Percentiles rank a stretch among this genome's conserved stretches.
phyloP scores from a whole-genome alignment of 768 basidiomycete genomes.

The Naganishia antarctica region DNA sequence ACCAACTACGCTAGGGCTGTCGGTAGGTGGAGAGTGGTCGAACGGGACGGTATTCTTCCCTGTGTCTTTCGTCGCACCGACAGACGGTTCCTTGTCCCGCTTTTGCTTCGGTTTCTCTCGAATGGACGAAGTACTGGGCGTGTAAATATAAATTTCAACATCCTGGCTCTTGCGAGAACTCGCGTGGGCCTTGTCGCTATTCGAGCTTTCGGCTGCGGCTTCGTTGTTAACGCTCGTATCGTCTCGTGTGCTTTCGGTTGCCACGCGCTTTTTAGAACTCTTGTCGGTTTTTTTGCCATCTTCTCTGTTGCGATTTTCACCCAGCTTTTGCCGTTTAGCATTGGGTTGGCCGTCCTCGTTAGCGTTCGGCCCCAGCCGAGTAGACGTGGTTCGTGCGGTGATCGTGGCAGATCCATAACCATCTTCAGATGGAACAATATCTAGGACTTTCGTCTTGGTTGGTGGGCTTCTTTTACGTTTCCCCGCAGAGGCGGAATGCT shows the following conservation, averaged over 20 bases:
- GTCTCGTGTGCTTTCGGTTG: too few relatives aligned
- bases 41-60: not conserved
- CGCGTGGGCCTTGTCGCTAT: too few relatives aligned
- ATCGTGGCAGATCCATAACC: not conserved
- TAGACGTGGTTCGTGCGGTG: not conserved
- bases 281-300: not conserved
- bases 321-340: not conserved
- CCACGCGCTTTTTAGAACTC: not conserved
- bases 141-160: not conserved
- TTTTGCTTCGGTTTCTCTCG: not conserved
- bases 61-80: not conserved
- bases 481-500: not conserved
- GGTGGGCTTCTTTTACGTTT: not conserved
- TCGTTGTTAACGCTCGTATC: too few relatives aligned
- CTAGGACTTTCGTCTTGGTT: too few relatives aligned
- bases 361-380: not conserved
- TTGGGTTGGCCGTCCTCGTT: not conserved
- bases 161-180: too few relatives aligned
- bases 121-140: not conserved
- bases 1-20: not conserved
- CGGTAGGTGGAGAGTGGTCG: not conserved
- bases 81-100: not conserved
- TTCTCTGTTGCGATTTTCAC: not conserved
- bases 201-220: too few relatives aligned
- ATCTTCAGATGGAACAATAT: not conserved